These are phyloP conservation scores for Suillus subalutaceus DNA, from an alignment of 768 basidiomycete species.

Conservation along the genomic window DNA sequence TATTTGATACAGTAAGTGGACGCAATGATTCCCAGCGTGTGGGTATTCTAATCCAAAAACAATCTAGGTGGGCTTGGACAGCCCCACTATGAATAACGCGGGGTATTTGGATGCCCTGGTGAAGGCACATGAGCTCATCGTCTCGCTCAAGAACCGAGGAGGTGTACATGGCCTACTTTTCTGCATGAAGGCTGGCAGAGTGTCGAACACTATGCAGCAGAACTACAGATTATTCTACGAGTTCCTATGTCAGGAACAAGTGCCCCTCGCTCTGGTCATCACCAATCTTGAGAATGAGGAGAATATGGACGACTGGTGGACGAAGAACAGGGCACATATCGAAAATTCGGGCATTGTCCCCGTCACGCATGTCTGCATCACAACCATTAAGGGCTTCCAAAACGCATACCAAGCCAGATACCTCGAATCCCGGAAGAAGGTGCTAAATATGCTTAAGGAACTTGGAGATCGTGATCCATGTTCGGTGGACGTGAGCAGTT, in stretches of 20 bases:
- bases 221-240: conserved; percentile 38
- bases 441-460: conserved; percentile 24
- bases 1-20: neutral
- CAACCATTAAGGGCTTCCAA: conserved; percentile 20
- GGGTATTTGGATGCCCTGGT: conserved; percentile 29
- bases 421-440: conserved; percentile 21
- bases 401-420: conserved; percentile 15
- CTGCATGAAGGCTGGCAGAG: conserved; percentile 33
- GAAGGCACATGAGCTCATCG: conserved; percentile 36
- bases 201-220: conserved; percentile 28
- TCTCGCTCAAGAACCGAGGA: conserved; percentile 30
- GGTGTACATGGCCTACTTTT: conserved; percentile 45
- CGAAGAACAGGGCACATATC: conserved; percentile 27
- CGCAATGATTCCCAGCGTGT: neutral
- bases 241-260: conserved; percentile 35
- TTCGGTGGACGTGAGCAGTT: neutral
- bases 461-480: neutral
- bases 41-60: neutral
- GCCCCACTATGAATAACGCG: conserved; percentile 26
- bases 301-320: conserved; percentile 41
- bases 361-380: conserved; percentile 35
- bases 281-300: conserved; percentile 40
- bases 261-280: conserved; percentile 35
- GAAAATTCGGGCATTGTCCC: conserved; percentile 22
- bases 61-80: conserved; percentile 28